Base-by-base conservation (phyloP, 768 basidiomycete genomes). In the Mycena belliarum region DNA sequence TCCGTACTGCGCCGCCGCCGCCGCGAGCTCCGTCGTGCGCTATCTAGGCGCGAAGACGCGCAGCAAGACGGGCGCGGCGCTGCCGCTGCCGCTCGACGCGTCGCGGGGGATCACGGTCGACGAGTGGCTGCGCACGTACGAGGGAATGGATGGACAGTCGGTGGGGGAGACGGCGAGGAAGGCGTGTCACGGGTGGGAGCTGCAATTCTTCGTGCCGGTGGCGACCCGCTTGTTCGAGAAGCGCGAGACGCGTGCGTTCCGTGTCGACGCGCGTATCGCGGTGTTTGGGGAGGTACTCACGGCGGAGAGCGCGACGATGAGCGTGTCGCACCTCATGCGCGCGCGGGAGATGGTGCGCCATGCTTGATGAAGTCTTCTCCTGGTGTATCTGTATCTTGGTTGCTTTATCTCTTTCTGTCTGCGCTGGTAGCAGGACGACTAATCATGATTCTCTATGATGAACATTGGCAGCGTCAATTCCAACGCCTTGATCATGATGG, bases 171-270 rank as follows among this genome's bases (percentile, higher is more conserved):
- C 15, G 35, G 29, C 56, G 29, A 52, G 24, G 21, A 10, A 43
- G 41, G 50, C 44, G 23, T 57, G 52, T 11, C 68, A 65, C 51
- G 72, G 70, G 33, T 76, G 73, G 73, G 65, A 59, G 29, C 64
- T 76, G 59, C 70, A 74, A 41, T 73, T 77, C 59, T 80, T 75
- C 72, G 70, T 82, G 10, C 82, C 82, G 0, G 68, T 84, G 26
- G 80, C 82, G 8, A 71, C 77, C 8, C 58, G 66, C n/a, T 57
- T 83, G 23, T 82, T 84, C 57, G 68, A 71, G 24, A 78, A 76
- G 68, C 70, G 71, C 50, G 82, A 82, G 59, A 78, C 78, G 43
- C 69, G 78, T 18, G 64, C 69, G 42, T 83, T 83, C 63, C 66
- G 65, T 33, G 54, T 83, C 20, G 64, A 67, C 4, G 72, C 74